Evolutionary conservation across 805 yeast genomes (phyloP), one percentile per base, ranked within the genome.

Genomic region (Brettanomyces naardenensis): DNA sequence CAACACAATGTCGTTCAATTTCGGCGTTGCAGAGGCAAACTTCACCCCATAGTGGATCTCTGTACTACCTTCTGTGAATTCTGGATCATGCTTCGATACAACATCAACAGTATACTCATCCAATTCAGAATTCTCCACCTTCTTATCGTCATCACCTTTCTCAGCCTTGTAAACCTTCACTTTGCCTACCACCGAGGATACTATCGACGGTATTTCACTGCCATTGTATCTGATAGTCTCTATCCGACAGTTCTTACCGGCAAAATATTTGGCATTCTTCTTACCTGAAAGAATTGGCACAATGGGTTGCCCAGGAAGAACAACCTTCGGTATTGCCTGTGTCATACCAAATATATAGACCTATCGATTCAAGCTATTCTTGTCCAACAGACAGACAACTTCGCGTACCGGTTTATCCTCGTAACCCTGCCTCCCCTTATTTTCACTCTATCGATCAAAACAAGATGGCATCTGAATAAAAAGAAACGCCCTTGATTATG

Each of bases 281-380:
- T 1, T 18, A n/a, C 9, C 42, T n/a, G 31, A 27, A 43, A 4
- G 59, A 5, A 68, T 62, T 1, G 92, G 89, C 15, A 78, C 70
- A 19, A 87, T 65, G 30, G 80, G 72, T 49, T 87, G 95, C 0
- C 96, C 95, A 1, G 96, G 95, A n/a, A 79, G 66, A 3, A 72
- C 85, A 27, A 56, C 54, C 23, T 64, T 59, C 17, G 80, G n/a
- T n/a, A n/a, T n/a, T n/a, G n/a, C n/a, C n/a, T n/a, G 79, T 33
- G 69, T n/a, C n/a, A n/a, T n/a, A n/a, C n/a, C n/a, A n/a, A n/a
- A n/a, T n/a, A n/a, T n/a, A n/a, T n/a, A n/a, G n/a, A n/a, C 13
- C 13, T 23, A 9, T 10, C 9, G 9, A 23, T 31, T 14, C 7
- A 9, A 10, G 27, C 9, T 23, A 23, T 13, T 23, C 9, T 13